phyloP scores from a whole-genome alignment of 2,329 filamentous ascomycete genomes.

The Exophiala xenobiotica region DNA sequence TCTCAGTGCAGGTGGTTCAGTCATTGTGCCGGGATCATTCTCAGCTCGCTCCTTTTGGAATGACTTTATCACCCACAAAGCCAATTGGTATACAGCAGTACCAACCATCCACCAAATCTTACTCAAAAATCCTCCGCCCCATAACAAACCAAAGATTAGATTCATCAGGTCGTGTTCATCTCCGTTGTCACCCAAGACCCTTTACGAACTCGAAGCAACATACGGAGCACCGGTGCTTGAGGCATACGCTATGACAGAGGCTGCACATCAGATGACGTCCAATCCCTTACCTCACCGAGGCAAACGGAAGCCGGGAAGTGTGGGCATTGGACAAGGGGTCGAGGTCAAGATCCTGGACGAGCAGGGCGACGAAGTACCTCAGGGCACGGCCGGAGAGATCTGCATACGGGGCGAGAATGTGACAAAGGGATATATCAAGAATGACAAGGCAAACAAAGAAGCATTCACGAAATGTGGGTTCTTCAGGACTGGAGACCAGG shows the following conservation, averaged over 20 bases:
- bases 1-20: conserved; percentile 71
- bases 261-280: conserved; percentile 54
- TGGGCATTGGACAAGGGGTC: conserved; percentile 80
- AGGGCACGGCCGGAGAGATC: conserved; percentile 75
- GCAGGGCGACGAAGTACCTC: conserved; percentile 64
- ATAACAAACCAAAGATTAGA: conserved; percentile 68
- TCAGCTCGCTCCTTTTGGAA: conserved; percentile 80
- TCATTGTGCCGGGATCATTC: conserved; percentile 76
- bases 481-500: conserved; percentile 87
- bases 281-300: conserved; percentile 65
- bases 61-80: conserved; percentile 70
- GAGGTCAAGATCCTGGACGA: conserved; percentile 75
- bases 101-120: conserved; percentile 90
- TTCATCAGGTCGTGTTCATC: conserved; percentile 89
- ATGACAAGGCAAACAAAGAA: conserved; percentile 69
- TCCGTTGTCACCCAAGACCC: conserved; percentile 76
- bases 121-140: conserved; percentile 69
- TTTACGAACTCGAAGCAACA: conserved; percentile 72
- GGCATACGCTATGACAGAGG: conserved; percentile 92
- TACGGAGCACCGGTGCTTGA: conserved; percentile 81
- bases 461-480: conserved; percentile 74
- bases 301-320: conserved; percentile 76
- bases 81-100: conserved; percentile 93
- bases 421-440: conserved; percentile 82
- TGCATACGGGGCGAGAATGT: conserved; percentile 81